These are phyloP conservation scores for Alternaria panax DNA, from an alignment of 2,329 filamentous ascomycete species.

Conservation along the genomic window DNA sequence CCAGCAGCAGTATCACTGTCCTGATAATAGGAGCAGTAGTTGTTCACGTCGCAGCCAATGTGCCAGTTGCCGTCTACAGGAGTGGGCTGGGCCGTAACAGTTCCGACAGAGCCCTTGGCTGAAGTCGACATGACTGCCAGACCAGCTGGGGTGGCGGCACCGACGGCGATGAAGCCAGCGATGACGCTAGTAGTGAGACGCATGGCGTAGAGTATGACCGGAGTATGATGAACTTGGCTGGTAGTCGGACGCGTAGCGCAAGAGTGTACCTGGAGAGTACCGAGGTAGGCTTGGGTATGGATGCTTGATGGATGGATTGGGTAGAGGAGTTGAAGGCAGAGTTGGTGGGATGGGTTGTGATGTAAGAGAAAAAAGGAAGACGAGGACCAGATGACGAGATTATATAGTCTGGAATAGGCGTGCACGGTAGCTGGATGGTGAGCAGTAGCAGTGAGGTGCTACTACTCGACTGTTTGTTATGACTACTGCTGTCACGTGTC, in stretches of 20 bases:
- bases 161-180: constrained; percentile 18
- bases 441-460: constrained; percentile 3
- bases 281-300: constrained; percentile 10
- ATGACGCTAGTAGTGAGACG: constrained; percentile 13
- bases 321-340: constrained; percentile 15
- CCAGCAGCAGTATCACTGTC: neutral
- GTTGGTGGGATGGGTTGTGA: constrained; percentile 14
- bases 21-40: constrained; percentile 16
- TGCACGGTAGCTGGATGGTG: neutral
- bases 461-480: neutral
- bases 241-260: neutral
- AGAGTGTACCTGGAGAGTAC: neutral
- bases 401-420: constrained; percentile 14
- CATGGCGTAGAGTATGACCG: constrained; percentile 10
- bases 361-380: constrained; percentile 14
- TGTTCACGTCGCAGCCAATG: constrained; percentile 14
- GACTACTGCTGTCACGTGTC: neutral
- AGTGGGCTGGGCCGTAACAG: neutral
- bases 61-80: constrained; percentile 8
- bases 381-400: constrained; percentile 3
- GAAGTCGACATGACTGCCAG: neutral
- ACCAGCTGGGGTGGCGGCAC: constrained; percentile 12
- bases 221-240: neutral
- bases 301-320: constrained; percentile 19
- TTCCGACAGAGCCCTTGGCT: neutral